These are phyloP conservation scores for Musa schizocarpa DNA, from an alignment of 176 grass and related monocot species.

Conservation along the genomic window DNA sequence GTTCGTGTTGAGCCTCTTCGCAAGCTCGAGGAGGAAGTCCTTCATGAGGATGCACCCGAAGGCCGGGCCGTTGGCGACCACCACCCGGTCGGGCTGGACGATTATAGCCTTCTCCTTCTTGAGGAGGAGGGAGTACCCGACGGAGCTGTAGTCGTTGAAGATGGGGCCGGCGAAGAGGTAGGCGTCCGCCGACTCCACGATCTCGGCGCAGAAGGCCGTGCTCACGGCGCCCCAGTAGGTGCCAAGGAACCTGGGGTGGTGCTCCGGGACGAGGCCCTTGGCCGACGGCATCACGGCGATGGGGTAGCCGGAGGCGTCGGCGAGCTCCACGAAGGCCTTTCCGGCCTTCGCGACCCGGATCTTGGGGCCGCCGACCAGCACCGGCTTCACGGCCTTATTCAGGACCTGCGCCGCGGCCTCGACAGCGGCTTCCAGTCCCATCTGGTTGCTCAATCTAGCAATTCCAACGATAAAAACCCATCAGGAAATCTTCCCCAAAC, in stretches of 20 bases:
- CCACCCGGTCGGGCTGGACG: slow-evolving; percentile 21
- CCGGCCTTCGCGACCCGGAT: slow-evolving; percentile 17
- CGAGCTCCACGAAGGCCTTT: slow-evolving; percentile 20
- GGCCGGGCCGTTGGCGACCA: slow-evolving; percentile 10
- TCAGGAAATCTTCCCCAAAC: background rate
- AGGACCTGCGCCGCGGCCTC: slow-evolving; percentile 9
- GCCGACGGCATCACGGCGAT: slow-evolving; percentile 14
- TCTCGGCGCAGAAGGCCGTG: slow-evolving; percentile 22
- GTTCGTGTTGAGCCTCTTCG: slow-evolving; percentile 15
- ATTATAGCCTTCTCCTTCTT: slow-evolving; percentile 23
- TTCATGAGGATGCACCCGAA: slow-evolving; percentile 25
- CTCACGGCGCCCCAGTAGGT: slow-evolving; percentile 24
- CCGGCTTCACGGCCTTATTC: slow-evolving; percentile 21
- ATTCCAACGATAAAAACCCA: background rate
- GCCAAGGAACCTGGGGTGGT: slow-evolving; percentile 17
- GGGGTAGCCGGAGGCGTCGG: slow-evolving; percentile 13
- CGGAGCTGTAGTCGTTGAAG: slow-evolving; percentile 24
- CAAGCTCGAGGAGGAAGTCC: slow-evolving; percentile 13
- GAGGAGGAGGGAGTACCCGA: slow-evolving; percentile 22
- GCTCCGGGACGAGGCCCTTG: slow-evolving; percentile 23
- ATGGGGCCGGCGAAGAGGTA: slow-evolving; percentile 20
- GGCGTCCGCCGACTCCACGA: slow-evolving; percentile 23
- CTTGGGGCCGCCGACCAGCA: slow-evolving; percentile 19
- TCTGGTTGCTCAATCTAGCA: slow-evolving; percentile 20
- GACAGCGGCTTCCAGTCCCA: slow-evolving; percentile 13